phyloP scores from a whole-genome alignment of 352 stramenopile species.

The Albugo candida region DNA sequence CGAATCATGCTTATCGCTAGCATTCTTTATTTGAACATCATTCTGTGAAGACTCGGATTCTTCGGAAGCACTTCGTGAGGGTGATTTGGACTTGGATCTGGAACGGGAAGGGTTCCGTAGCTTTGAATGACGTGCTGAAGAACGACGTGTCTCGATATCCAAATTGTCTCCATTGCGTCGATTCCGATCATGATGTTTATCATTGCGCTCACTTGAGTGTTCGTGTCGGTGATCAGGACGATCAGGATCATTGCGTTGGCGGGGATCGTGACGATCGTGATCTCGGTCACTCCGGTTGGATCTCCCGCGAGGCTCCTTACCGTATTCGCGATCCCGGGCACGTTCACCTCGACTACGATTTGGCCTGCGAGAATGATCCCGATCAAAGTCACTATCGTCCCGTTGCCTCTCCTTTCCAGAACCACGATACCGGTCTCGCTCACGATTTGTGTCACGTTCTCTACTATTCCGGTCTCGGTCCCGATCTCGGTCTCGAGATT shows the following conservation, averaged over 20 bases:
- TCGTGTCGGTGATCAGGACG: slow-evolving; percentile 10
- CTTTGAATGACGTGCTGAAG: neutral
- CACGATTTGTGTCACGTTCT: neutral
- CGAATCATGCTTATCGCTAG: slow-evolving; percentile 14
- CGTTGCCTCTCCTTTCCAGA: slow-evolving; percentile 3
- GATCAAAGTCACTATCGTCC: slow-evolving; percentile 12
- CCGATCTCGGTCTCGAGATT: slow-evolving; percentile 13
- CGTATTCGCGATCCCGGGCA: slow-evolving; percentile 16
- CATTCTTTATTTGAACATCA: slow-evolving; percentile 37
- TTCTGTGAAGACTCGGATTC: slow-evolving; percentile 40
- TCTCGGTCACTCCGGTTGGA: slow-evolving; percentile 5
- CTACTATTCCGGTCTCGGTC: slow-evolving; percentile 6
- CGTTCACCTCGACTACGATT: slow-evolving; percentile 14
- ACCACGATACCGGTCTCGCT: slow-evolving; percentile 2
- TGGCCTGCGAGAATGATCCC: slow-evolving; percentile 13
- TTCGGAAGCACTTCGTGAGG: slow-evolving; percentile 42
- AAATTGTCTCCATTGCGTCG: slow-evolving; percentile 10
- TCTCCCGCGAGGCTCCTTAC: slow-evolving; percentile 9
- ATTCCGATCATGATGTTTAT: slow-evolving; percentile 33
- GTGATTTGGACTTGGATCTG: slow-evolving; percentile 24
- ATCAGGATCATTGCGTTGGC: slow-evolving; percentile 7
- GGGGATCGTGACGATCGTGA: slow-evolving; percentile 12
- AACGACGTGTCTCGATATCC: too few relatives aligned
- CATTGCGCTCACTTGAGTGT: slow-evolving; percentile 10
- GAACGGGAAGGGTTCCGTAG: slow-evolving; percentile 8